Conservation (phyloP, 139 green algal genomes). For the Picochlorum costavermella region DNA sequence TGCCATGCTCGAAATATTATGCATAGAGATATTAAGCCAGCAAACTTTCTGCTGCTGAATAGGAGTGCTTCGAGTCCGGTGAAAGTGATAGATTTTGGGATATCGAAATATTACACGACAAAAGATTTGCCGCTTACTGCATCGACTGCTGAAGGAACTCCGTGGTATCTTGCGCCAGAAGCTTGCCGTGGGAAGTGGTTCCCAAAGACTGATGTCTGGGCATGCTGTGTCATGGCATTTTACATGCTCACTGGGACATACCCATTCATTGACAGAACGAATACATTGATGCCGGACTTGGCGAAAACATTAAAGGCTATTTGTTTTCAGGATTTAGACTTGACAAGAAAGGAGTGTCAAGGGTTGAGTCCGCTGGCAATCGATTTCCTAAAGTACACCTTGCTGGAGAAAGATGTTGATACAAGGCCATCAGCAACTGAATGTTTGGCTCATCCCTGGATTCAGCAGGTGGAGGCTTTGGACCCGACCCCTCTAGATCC, state of each 20-base stretch:
- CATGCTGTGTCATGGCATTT: slow-evolving; percentile 74
- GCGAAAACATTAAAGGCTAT: slow-evolving; percentile 20
- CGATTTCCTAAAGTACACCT: slow-evolving; percentile 13
- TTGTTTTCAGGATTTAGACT: slow-evolving; percentile 25
- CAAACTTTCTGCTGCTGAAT: slow-evolving; percentile 39
- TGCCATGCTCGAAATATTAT: slow-evolving; percentile 35
- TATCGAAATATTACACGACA: slow-evolving; percentile 23
- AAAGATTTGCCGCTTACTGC: slow-evolving; percentile 53
- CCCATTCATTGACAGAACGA: slow-evolving; percentile 24
- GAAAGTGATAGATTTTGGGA: slow-evolving; percentile 51
- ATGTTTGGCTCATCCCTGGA: slow-evolving; percentile 67
- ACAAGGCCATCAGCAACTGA: slow-evolving; percentile 53
- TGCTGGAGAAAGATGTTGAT: slow-evolving; percentile 47
- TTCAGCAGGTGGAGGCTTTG: slow-evolving; percentile 38
- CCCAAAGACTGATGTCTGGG: slow-evolving; percentile 73
- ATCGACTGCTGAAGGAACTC: slow-evolving; percentile 77
- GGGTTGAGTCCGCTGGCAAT: slow-evolving; percentile 9
- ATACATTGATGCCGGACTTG: slow-evolving; percentile 22
- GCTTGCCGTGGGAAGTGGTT: slow-evolving; percentile 54
- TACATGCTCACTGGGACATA: slow-evolving; percentile 17
- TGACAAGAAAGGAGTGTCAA: slow-evolving; percentile 9
- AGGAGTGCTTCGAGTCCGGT: slow-evolving; percentile 20
- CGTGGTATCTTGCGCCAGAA: slow-evolving; percentile 73
- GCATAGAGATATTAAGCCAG: slow-evolving; percentile 41
- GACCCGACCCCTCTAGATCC: slow-evolving; percentile 34